A percentile compares a stretch with the other conserved stretches of the same genome.
These are phyloP conservation scores for Fusarium brevicatenulatum DNA, from an alignment of 2,329 filamentous ascomycete species.

Conservation along the genomic window DNA sequence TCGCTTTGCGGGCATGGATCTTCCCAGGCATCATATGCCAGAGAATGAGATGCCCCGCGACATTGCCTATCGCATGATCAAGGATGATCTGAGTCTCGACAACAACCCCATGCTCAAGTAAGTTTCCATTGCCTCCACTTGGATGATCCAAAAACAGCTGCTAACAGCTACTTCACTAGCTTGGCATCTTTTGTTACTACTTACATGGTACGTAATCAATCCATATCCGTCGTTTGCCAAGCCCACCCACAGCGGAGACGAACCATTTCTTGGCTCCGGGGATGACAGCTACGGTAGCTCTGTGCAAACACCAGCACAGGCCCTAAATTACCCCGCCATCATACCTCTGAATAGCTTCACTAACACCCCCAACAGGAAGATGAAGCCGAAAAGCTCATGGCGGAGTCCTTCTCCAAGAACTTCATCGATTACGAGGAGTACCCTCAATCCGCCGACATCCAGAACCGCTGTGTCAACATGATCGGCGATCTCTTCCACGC, in stretches of 20 bases:
- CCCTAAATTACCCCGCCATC: slow-evolving; percentile 7
- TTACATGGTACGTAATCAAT: slow-evolving; percentile 76
- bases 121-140: slow-evolving; percentile 36
- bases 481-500: slow-evolving; percentile 91
- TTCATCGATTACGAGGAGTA: slow-evolving; percentile 93
- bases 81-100: slow-evolving; percentile 91
- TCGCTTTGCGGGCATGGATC: slow-evolving; percentile 80
- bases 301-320: neutral
- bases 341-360: slow-evolving; percentile 27
- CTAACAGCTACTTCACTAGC: slow-evolving; percentile 56
- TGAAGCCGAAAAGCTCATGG: slow-evolving; percentile 95
- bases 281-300: neutral
- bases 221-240: slow-evolving; percentile 17
- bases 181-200: slow-evolving; percentile 94
- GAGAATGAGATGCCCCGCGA: slow-evolving; percentile 90
- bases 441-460: slow-evolving; percentile 82
- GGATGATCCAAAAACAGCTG: neutral
- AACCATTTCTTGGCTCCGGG: slow-evolving; percentile 31
- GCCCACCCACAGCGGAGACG: slow-evolving; percentile 6
- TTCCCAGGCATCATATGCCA: slow-evolving; percentile 88
- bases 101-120: slow-evolving; percentile 89
- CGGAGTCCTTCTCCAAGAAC: slow-evolving; percentile 91
- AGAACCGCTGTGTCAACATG: slow-evolving; percentile 92
- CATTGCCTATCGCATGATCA: slow-evolving; percentile 96
- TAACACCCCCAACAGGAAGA: slow-evolving; percentile 71